Evolutionary conservation across 2,329 filamentous ascomycete genomes (phyloP).

Genomic region (Colletotrichum neosansevieriae): DNA sequence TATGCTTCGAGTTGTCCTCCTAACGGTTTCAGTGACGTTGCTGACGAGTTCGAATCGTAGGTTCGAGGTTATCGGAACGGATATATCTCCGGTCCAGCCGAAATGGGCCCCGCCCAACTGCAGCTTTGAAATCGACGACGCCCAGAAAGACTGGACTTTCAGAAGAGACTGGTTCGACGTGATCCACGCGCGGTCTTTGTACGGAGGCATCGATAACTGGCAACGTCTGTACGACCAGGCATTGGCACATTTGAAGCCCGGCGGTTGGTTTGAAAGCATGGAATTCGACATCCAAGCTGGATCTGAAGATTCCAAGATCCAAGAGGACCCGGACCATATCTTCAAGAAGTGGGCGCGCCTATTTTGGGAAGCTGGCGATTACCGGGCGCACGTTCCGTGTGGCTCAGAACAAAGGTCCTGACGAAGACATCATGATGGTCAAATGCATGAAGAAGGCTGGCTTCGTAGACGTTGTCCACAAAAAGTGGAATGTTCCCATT

Average conservation of each 20-base stretch:
- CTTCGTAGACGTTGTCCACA: constrained; percentile 41
- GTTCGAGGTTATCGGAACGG: constrained; percentile 61
- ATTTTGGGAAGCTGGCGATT: constrained; percentile 47
- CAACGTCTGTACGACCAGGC: constrained; percentile 64
- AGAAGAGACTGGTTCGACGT: constrained; percentile 61
- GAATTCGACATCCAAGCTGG: constrained; percentile 44
- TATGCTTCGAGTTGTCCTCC: no score
- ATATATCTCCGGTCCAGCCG: constrained; percentile 69
- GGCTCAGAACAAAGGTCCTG: constrained; percentile 37
- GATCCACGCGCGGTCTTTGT: constrained; percentile 70
- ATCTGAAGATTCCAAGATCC: neutral
- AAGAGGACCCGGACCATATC: neutral
- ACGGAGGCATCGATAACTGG: constrained; percentile 69
- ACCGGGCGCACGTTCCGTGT: constrained; percentile 48
- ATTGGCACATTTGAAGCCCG: constrained; percentile 60
- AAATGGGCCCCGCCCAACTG: constrained; percentile 50
- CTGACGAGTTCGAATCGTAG: constrained; percentile 58
- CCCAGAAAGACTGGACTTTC: constrained; percentile 57
- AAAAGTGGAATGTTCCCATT: constrained; percentile 38
- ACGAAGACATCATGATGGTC: constrained; percentile 35
- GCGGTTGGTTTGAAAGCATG: constrained; percentile 49
- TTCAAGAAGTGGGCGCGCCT: constrained; percentile 46
- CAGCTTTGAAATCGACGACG: constrained; percentile 52
- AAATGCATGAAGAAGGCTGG: constrained; percentile 33
- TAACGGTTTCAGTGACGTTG: constrained; percentile 56